Base-by-base conservation (phyloP, 2,329 filamentous ascomycete genomes). In the Pezicula carpinea region DNA sequence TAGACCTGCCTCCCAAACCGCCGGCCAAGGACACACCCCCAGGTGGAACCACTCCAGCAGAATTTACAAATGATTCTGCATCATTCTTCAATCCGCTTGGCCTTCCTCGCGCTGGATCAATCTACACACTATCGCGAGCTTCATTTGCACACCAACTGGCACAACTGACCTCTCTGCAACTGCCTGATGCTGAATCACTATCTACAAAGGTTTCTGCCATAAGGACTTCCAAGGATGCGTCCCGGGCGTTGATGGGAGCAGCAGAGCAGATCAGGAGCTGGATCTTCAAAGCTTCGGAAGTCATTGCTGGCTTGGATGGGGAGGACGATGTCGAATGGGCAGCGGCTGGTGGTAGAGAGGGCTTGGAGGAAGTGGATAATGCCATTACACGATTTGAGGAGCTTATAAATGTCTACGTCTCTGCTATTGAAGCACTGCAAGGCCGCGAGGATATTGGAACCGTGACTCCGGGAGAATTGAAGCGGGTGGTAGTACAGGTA, bases 301-400 rank as follows among this genome's bases (percentile, higher is more conserved):
- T 97, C 26, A 82, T 99, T 44, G 80, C 80, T 46, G 91, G 91
- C 5, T 73, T 99, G 35, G 90, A 97, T 64, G 90, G 91, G 44
- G 92, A 97, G 53, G 93, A 97, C 65, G 93, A 99, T 63, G 90
- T 97, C 14, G 92, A 97, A 66, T 99, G 93, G 93, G 91, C 93
- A 2, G 92, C 91, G 2, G 81, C 81, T 6, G 93, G 89, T 44
- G 93, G 93, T 2, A 76, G 86, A 51, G 87, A 92, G 66, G 88
- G 88, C 2, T 73, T 92, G 31, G 83, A 83, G 43, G 83, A 86
- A 56, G 83, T 86, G 19, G 82, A 86, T 59, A 79, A 72, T 54
- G 82, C 92, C 18, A 92, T 97, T 51, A 73, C 77, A 32, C 83
- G 87, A 42, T 99, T 97, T 59, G 90, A 96, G 62, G 81, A 84